A percentile compares a stretch with the other conserved stretches of the same genome.
phyloP scores from a whole-genome alignment of 1,139 yeast genomes.

The Protomyces macrosporus region DNA sequence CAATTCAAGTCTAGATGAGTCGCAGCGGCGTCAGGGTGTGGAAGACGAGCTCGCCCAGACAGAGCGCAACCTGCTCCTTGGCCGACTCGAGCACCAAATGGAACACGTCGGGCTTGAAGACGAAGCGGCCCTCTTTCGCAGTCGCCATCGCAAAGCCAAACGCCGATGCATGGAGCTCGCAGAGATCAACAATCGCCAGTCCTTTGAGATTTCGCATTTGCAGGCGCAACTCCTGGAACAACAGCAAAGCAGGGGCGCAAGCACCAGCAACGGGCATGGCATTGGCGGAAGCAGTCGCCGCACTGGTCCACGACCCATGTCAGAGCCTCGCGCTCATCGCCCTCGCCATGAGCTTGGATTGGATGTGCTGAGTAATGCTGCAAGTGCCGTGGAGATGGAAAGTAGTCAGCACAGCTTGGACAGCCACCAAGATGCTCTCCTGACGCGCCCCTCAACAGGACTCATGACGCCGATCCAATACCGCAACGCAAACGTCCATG shows the following conservation, averaged over 20 bases:
- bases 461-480: background rate
- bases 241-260: background rate
- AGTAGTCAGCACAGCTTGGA: background rate
- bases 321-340: background rate
- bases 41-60: conserved; percentile 1
- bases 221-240: conserved; percentile 9
- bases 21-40: conserved; percentile 1
- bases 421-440: background rate
- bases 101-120: background rate
- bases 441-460: background rate
- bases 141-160: conserved; percentile 19
- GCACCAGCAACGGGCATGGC: too few relatives aligned
- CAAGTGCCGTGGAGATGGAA: conserved; percentile 12
- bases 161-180: conserved; percentile 8
- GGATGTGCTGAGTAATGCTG: conserved; percentile 22
- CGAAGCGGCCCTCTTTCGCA: conserved; percentile 8
- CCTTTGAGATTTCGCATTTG: conserved; percentile 12
- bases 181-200: conserved; percentile 9
- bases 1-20: conserved; percentile 1
- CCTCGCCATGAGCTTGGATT: conserved; percentile 4
- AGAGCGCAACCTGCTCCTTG: background rate
- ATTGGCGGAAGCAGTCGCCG: background rate
- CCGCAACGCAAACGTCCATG: background rate
- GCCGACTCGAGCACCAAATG: background rate
- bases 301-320: background rate